These are phyloP conservation scores for Dioszegia aurantiaca DNA, from an alignment of 768 basidiomycete genomes.

Conservation along the genomic window DNA sequence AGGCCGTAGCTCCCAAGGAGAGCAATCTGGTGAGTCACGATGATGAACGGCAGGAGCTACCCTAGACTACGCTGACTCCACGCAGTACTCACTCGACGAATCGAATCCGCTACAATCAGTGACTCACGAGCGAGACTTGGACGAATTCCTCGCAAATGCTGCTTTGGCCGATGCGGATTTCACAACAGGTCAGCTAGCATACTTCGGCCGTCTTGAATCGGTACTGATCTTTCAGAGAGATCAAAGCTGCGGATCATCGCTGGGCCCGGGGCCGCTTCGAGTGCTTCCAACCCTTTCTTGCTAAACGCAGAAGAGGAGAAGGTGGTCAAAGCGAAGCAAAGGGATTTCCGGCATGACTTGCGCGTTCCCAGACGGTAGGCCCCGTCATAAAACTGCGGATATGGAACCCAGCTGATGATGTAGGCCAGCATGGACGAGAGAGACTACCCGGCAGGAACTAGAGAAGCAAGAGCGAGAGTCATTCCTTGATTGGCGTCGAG, in stretches of 20 bases:
- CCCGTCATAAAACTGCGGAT: not conserved
- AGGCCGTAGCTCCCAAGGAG: conserved; percentile 59
- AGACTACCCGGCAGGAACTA: conserved; percentile 70
- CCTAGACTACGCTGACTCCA: not conserved
- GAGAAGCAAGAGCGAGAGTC: conserved; percentile 85
- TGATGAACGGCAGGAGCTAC: too few relatives aligned
- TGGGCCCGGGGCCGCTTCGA: conserved; percentile 38
- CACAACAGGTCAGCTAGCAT: conserved; percentile 69
- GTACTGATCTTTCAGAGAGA: conserved; percentile 53
- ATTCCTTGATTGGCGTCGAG: conserved; percentile 90
- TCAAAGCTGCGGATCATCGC: conserved; percentile 54
- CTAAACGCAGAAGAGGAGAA: conserved; percentile 77
- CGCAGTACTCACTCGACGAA: conserved; percentile 74
- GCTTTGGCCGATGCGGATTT: conserved; percentile 93
- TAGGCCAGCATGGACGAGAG: conserved; percentile 81
- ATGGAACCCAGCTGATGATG: conserved; percentile 2
- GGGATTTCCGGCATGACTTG: conserved; percentile 68
- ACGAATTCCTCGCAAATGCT: conserved; percentile 92
- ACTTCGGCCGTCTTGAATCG: too few relatives aligned
- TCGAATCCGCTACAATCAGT: conserved; percentile 68
- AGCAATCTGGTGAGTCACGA: conserved; percentile 68
- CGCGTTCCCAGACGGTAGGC: conserved; percentile 69
- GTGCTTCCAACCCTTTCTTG: conserved; percentile 74
- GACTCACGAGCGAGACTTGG: conserved; percentile 91
- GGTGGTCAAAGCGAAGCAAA: conserved; percentile 69